Evolutionary conservation across 2,329 filamentous ascomycete species (phyloP).

Genomic region (Xylariaceae sp.): DNA sequence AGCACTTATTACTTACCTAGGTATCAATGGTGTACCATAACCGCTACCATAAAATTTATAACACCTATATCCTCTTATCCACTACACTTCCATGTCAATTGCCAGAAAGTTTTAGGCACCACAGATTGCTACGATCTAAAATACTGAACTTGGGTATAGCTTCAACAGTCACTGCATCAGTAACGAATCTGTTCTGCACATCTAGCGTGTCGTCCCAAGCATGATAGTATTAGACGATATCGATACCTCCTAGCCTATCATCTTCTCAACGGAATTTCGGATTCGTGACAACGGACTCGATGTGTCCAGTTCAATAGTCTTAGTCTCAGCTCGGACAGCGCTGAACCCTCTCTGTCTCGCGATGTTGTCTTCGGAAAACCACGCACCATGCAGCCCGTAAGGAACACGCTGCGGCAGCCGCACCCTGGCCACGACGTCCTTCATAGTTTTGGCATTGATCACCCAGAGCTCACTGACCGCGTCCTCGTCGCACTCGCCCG

Average conservation of each 20-base stretch:
- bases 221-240: not conserved
- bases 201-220: not conserved
- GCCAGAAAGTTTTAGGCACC: too few relatives aligned
- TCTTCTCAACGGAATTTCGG: slow-evolving; percentile 22
- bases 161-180: too few relatives aligned
- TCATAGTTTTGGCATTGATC: slow-evolving; percentile 61
- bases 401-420: slow-evolving; percentile 63
- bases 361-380: slow-evolving; percentile 55
- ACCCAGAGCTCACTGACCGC: slow-evolving; percentile 64
- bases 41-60: too few relatives aligned
- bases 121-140: too few relatives aligned
- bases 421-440: slow-evolving; percentile 54
- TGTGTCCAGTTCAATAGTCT: slow-evolving; percentile 19
- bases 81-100: too few relatives aligned
- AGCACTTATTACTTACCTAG: too few relatives aligned
- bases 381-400: slow-evolving; percentile 64
- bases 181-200: too few relatives aligned
- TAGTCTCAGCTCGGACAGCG: slow-evolving; percentile 17
- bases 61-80: too few relatives aligned
- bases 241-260: slow-evolving; percentile 19
- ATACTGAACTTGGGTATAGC: too few relatives aligned
- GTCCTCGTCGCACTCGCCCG: slow-evolving; percentile 40
- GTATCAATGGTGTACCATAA: too few relatives aligned
- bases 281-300: slow-evolving; percentile 22
- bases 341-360: slow-evolving; percentile 38